Conservation (phyloP, 2,329 filamentous ascomycete species). For the Hypomyces perniciosus region DNA sequence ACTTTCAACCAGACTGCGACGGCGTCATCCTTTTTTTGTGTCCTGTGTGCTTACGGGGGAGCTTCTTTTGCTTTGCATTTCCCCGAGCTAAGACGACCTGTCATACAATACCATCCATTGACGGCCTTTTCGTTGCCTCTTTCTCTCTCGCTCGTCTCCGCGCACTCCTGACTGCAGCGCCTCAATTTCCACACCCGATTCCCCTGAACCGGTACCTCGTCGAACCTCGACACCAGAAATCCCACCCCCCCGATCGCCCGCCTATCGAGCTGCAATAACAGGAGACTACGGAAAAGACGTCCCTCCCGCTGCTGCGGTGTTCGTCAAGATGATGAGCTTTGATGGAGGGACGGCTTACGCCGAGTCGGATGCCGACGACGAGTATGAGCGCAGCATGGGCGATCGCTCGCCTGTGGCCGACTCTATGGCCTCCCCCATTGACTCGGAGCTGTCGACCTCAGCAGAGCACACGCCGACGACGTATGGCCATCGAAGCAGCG, state of each 20-base stretch:
- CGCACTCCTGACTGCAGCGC: not conserved
- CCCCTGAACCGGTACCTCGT: not conserved
- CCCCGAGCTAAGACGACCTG: not conserved
- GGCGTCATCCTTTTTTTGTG: not conserved
- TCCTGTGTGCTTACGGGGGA: not conserved
- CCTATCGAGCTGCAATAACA: too few relatives aligned
- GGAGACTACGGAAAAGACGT: too few relatives aligned
- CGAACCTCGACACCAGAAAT: not conserved
- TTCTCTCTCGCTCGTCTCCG: not conserved
- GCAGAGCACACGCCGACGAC: constrained; percentile 75
- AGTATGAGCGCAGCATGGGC: constrained; percentile 69
- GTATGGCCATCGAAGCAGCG: constrained; percentile 60
- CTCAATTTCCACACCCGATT: not conserved
- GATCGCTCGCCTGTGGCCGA: constrained; percentile 64
- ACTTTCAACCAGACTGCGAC: not conserved
- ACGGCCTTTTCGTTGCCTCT: not conserved
- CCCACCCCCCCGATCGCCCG: not conserved
- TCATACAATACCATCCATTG: not conserved
- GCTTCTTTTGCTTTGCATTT: not conserved
- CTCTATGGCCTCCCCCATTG: constrained; percentile 63
- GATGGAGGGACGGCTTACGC: constrained; percentile 64
- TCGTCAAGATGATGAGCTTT: constrained; percentile 48
- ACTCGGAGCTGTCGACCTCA: constrained; percentile 63
- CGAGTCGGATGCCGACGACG: constrained; percentile 76
- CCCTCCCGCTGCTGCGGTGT: constrained; percentile 10